Evolutionary conservation across 2,329 filamentous ascomycete genomes (phyloP), one percentile per base, ranked within the genome.

Genomic region (Colletotrichum euphorbiae): DNA sequence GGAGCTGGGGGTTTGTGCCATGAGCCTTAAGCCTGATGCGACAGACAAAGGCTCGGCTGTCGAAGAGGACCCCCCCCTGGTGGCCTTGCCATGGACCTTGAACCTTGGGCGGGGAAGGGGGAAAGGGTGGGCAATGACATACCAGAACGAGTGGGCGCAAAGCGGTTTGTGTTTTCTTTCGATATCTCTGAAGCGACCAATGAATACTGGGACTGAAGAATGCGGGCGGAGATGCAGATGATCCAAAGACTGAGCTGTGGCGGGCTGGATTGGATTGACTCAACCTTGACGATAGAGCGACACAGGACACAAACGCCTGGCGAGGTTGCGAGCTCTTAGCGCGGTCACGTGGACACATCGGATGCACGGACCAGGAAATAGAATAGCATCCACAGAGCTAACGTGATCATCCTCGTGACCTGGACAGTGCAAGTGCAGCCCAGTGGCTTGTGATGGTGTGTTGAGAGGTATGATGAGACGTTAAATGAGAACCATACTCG

Each of bases 191-290:
- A 73, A 76, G 74, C 69, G 74, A 71, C 74, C 77, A 80, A 81
- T 76, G 74, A 72, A 79, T 81, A 80, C 75, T 80, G 76, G 70
- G 69, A 75, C 75, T 76, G 76, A 80, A 78, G 72, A 75, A 77
- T 76, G 75, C 75, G 74, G 74, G 75, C 71, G 74, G 75, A 77
- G 79, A 78, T 77, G 70, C 60, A 63, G 68, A 65, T 70, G 70
- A 70, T 71, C 68, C 63, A 71, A 69, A 69, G 63, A 60, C 56
- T 68, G 68, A 57, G 69, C 48, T 54, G 63, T 62, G 56, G 70
- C 40, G 60, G 63, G 62, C 55, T 59, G 55, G 56, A 40, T 17
- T 43, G 51, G 8, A 61, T 69, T 69, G 67, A 68, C 64, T 66
- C 67, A 51, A 65, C 54, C 64, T 59, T 57, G 61, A 61, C 64